Evolutionary conservation across 768 basidiomycete species (phyloP), one percentile per base, ranked within the genome.

Genomic region (Mycena amicta): DNA sequence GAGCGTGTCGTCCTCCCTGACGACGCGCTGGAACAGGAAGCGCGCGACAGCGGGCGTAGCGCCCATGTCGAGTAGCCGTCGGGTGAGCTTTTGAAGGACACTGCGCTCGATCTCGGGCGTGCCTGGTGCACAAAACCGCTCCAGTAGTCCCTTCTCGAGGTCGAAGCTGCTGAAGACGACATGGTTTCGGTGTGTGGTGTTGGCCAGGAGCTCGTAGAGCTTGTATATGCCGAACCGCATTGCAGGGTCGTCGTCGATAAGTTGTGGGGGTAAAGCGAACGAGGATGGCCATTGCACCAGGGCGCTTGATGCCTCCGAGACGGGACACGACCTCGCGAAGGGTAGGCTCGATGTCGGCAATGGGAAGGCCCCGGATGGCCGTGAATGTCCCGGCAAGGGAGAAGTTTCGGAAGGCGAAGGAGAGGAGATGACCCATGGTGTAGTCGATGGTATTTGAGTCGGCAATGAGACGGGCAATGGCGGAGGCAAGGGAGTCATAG

Each of bases 1-100:
- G 25, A 92, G 68, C 0, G 73, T 76, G 15, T 80, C 79, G 53
- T 83, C 78, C 2, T 72, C 74, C 39, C 70, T 78, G 46, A 88
- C 75, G 0, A 79, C 79, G 26, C 74, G 77, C 62, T 87, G 84
- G 54, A 94, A 85, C 37, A 93, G 80, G 12, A 68, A 66, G 45
- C 88, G 74, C n/a, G 83, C 83, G 29, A 92, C 87, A 8, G 77
- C 73, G 0, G 87, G 84, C 3, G 81, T 84, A 0, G 86, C 80
- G 1, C 92, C 90, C 76, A 93, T 85, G 61, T 93, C 90, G 33
- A 93, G 74, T 20, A 93, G 68, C n/a, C 83, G 78, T 52, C 84
- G 77, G 22, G 91, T 69, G 0, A 93, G 77, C 68, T 86, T 89
- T 65, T 82, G 81, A 33, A 86, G 68, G 2, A 85, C 67, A 40